A percentile compares a stretch with the other conserved stretches of the same genome.
These are phyloP conservation scores for Ogataea naganishii DNA, from an alignment of 805 yeast genomes.

Conservation along the genomic window DNA sequence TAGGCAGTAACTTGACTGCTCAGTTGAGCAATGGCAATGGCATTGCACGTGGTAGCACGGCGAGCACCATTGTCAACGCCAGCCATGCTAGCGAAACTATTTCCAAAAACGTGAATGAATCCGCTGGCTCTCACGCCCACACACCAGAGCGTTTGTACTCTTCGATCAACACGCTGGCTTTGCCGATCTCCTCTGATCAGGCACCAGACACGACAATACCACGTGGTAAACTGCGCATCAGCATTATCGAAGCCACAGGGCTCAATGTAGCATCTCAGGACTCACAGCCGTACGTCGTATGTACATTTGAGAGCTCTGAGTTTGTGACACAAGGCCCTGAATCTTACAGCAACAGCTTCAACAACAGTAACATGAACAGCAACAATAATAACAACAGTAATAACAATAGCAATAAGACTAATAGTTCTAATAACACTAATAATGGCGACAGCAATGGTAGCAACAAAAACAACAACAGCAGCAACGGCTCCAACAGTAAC, in stretches of 20 bases:
- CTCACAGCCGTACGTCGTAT: constrained; percentile 81
- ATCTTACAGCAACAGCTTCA: constrained; percentile 21
- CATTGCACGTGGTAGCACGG: too few species aligned
- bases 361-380: constrained; percentile 4
- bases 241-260: constrained; percentile 71
- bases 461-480: neutral
- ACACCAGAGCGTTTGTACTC: too few species aligned
- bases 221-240: constrained; percentile 76
- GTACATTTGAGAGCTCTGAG: constrained; percentile 88
- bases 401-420: constrained; percentile 4
- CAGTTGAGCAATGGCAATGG: constrained; percentile 13
- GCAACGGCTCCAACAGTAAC: neutral
- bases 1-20: constrained; percentile 14
- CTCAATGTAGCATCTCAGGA: constrained; percentile 43
- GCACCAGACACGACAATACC: constrained; percentile 38
- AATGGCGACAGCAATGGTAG: constrained; percentile 1
- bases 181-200: constrained; percentile 3
- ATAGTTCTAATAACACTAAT: constrained; percentile 1
- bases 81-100: too few species aligned
- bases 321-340: constrained; percentile 79
- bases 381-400: constrained; percentile 4
- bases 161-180: too few species aligned
- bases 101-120: too few species aligned
- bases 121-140: too few species aligned
- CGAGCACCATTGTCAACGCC: too few species aligned